Evolutionary conservation across 1,284 basidiomycete genomes (phyloP).

Genomic region (Leccinum subrobustum): DNA sequence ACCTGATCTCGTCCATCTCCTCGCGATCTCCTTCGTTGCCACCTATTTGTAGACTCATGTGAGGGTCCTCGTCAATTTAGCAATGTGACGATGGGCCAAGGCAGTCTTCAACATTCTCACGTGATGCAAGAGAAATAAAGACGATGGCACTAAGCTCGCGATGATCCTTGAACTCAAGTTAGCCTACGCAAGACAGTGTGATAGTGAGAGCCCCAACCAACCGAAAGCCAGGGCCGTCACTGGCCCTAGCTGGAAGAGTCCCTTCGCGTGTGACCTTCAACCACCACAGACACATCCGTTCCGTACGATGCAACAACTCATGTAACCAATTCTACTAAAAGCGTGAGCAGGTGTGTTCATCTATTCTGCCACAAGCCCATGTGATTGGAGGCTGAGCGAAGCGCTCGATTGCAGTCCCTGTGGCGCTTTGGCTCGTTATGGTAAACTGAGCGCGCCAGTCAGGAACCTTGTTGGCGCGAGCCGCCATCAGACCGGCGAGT

Average conservation of each 20-base stretch:
- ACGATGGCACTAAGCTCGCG: background rate
- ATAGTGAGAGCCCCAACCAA: background rate
- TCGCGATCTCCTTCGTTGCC: too few species aligned
- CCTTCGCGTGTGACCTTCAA: background rate
- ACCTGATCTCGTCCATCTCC: background rate
- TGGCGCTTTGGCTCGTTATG: background rate
- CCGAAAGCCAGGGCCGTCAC: constrained; percentile 3
- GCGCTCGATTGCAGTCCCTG: background rate
- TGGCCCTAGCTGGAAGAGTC: background rate
- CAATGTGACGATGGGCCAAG: background rate
- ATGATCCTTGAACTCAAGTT: background rate
- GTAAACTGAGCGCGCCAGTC: background rate
- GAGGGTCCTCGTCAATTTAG: background rate
- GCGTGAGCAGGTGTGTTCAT: background rate
- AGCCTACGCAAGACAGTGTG: too few species aligned
- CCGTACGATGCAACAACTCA: background rate
- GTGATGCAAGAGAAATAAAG: too few species aligned
- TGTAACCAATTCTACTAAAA: background rate
- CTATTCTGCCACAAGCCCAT: background rate
- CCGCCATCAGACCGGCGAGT: background rate
- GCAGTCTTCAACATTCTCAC: background rate
- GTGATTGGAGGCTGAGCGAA: background rate
- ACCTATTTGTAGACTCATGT: too few species aligned
- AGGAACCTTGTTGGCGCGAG: background rate
- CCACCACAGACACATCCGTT: background rate